phyloP scores from a whole-genome alignment of 768 basidiomycete species.

The Leccinum pellstonianum region DNA sequence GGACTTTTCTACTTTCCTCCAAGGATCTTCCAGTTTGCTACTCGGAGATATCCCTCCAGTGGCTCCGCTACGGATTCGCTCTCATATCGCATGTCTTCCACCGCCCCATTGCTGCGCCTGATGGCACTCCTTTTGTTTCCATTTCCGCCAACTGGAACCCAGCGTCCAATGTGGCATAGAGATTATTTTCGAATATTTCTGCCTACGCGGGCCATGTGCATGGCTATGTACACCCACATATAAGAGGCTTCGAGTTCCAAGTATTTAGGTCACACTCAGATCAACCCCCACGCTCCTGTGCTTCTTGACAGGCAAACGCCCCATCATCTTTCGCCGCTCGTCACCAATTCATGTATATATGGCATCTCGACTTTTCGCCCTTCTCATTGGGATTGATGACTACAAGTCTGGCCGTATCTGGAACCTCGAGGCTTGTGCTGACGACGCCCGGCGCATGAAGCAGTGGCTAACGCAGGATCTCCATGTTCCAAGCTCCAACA shows the following conservation, averaged over 20 bases:
- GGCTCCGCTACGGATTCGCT: not conserved
- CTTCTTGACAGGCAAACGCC: constrained; percentile 12
- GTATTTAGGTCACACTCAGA: constrained; percentile 6
- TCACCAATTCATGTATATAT: constrained; percentile 30
- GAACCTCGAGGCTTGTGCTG: constrained; percentile 64
- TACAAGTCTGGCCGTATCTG: constrained; percentile 65
- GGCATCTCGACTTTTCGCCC: constrained; percentile 54
- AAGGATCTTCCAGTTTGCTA: constrained; percentile 1
- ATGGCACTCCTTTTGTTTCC: not conserved
- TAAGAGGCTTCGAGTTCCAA: constrained; percentile 11
- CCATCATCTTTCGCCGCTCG: not conserved
- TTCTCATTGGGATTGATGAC: constrained; percentile 67
- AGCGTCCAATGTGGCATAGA: constrained; percentile 6
- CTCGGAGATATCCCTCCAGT: not conserved
- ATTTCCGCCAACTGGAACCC: constrained; percentile 19
- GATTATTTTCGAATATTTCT: not conserved
- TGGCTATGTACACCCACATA: constrained; percentile 17
- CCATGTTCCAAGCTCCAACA: constrained; percentile 56
- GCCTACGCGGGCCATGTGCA: not conserved
- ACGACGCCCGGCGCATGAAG: constrained; percentile 59
- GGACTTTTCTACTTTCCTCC: constrained; percentile 1
- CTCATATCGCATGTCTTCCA: not conserved
- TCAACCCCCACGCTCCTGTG: constrained; percentile 7
- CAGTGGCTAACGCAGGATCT: constrained; percentile 58
- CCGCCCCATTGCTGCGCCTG: not conserved